Conservation (phyloP, 208 protist genomes). For the Leishmania martiniquensis region DNA sequence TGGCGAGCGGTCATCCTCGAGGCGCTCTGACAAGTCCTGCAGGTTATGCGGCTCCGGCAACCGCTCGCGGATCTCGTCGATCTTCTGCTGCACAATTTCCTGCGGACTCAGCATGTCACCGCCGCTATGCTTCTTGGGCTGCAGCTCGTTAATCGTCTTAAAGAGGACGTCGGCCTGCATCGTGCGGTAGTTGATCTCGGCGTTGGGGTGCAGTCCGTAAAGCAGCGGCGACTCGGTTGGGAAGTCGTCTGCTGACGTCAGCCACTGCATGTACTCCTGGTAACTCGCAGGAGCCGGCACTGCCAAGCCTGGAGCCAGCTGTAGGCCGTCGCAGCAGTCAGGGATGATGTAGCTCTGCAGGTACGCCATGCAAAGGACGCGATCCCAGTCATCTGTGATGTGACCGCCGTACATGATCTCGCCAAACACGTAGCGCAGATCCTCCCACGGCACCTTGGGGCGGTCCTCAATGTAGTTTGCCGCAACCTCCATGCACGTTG, state of each 20-base stretch:
- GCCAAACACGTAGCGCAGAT: slow-evolving; percentile 99
- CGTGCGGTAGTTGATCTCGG: slow-evolving; percentile 99
- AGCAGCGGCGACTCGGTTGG: slow-evolving; percentile 95
- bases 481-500: slow-evolving; percentile 96
- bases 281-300: slow-evolving; percentile 87
- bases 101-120: slow-evolving; percentile 88
- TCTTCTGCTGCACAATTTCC: slow-evolving; percentile 93
- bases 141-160: slow-evolving; percentile 96
- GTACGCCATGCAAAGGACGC: slow-evolving; percentile 97
- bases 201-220: slow-evolving; percentile 99
- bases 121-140: slow-evolving; percentile 92
- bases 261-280: slow-evolving; percentile 96
- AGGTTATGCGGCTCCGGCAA: slow-evolving; percentile 94
- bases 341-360: slow-evolving; percentile 91
- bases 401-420: slow-evolving; percentile 99
- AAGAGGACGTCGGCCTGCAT: slow-evolving; percentile 96
- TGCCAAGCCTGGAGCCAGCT: slow-evolving; percentile 94
- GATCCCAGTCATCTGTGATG: slow-evolving; percentile 99
- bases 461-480: slow-evolving; percentile 99
- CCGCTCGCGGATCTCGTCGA: slow-evolving; percentile 92
- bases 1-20: slow-evolving; percentile 97
- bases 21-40: slow-evolving; percentile 91
- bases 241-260: slow-evolving; percentile 90
- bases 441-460: slow-evolving; percentile 97
- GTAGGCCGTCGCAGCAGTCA: slow-evolving; percentile 92